Evolutionary conservation across 2,329 filamentous ascomycete genomes (phyloP), one percentile per base, ranked within the genome.

Genomic region (Elsinoe fawcettii): DNA sequence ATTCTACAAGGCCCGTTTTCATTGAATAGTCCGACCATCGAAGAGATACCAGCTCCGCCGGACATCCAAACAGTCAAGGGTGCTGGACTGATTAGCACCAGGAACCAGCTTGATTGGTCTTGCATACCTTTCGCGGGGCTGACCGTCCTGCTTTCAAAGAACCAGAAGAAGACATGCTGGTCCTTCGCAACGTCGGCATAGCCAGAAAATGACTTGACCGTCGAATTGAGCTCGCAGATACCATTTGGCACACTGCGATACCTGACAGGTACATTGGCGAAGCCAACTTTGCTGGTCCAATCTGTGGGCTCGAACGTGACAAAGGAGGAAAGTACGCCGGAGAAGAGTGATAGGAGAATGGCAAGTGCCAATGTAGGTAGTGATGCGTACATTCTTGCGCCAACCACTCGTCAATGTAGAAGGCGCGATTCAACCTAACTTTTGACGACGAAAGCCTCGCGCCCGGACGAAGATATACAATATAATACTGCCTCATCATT

Each of bases 181-280:
- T 79, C 69, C 2, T 75, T 70, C 3, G 67, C 73, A 7, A 81
- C 72, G 62, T 81, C 79, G 9, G 79, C 74, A 62, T 82, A 82
- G 20, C 80, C 78, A 1, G 77, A 76, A 62, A 76, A 82, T 27
- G 76, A 79, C 62, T 81, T 81, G 22, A 82, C 79, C 30, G 75
- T 74, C 0, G 77, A 77, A 22, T 79, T 77, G 2, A 77, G 74
- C 68, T 82, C 80, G 61, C 80, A 81, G 58, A 80, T 80, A 2
- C 79, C 79, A 3, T 74, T 63, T 0, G 75, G 74, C n/a, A 77
- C 79, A 65, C 82, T 71, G 65, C 83, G 83, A 67, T 81, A 83
- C 14, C 80, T 77, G 58, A 83, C 80, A 22, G 74, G 75, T 60
- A 80, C 70, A 57, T 75, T 75, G 56, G 73, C 70, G 56, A 73